Base-by-base conservation (phyloP, 176 grass and related monocot species). In the Urochloa ruziziensis region DNA sequence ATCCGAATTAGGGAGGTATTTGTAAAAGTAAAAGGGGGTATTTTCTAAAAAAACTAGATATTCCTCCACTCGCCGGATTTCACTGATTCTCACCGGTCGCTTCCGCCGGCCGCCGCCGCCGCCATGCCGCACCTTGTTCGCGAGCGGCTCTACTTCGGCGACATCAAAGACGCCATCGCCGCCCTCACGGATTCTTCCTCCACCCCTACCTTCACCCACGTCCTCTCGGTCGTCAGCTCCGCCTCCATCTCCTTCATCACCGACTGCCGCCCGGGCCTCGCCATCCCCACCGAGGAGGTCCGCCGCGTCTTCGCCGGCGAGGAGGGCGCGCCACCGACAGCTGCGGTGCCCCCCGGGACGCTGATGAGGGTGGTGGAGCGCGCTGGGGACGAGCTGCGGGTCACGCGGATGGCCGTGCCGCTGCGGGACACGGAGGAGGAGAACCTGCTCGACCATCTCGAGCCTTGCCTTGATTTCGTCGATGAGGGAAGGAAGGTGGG, bases 321-420 rank as follows among this genome's bases (percentile, higher is more conserved):
- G 56, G 56, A 27, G 56, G n/a, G n/a, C 10, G 56, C 56, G n/a
- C 56, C 56, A 59, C 7, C 56, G 10, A 59, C n/a, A 3, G n/a
- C 56, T 13, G 64, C 73, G 21, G 79, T 85, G 24, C 17, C 94
- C 23, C 83, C 64, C 0, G 88, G 87, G n/a, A 68, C 74, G 67
- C 83, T 94, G n/a, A 34, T 97, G 69, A 83, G 78, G 39, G 85
- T 93, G 77, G 82, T 92, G 47, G 90, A 97, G 83, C 83, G 62
- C 15, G 90, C 94, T 0, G 92, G 92, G 32, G 32, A 70, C 33
- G 94, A 83, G n/a, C 77, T 94, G 42, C 81, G 67, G 70, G 75
- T 97, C 21, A 79, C 80, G 77, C 86, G 90, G 88, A 94, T 97
- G 94, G 94, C 88, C 11, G 92, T 97, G 85, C 94, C 94, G 36